Conservation (phyloP, 2,329 filamentous ascomycete species). For the Myriosclerotinia curreyana region DNA sequence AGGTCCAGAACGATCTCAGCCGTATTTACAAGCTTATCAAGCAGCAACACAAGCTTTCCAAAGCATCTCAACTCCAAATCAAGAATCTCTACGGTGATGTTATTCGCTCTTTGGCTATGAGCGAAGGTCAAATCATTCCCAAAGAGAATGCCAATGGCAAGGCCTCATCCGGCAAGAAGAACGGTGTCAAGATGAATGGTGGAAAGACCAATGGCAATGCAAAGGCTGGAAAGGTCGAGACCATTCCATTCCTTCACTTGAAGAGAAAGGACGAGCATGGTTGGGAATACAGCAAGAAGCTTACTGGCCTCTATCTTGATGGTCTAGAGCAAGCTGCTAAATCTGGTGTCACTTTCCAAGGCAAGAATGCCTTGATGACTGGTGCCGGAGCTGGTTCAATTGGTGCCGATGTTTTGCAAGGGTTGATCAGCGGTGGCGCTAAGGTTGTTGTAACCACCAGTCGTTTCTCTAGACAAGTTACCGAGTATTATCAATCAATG, state of each 20-base stretch:
- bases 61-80: slow-evolving; percentile 93
- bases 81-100: slow-evolving; percentile 93
- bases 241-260: slow-evolving; percentile 94
- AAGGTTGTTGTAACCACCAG: slow-evolving; percentile 97
- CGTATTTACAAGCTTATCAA: slow-evolving; percentile 98
- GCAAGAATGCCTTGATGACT: slow-evolving; percentile 97
- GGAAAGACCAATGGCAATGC: slow-evolving; percentile 47
- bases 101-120: slow-evolving; percentile 92
- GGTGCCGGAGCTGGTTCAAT: slow-evolving; percentile 97
- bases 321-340: slow-evolving; percentile 86
- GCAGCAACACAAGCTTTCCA: slow-evolving; percentile 96
- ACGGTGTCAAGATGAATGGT: slow-evolving; percentile 40
- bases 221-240: slow-evolving; percentile 88
- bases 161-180: slow-evolving; percentile 50
- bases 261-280: slow-evolving; percentile 92
- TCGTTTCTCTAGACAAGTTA: slow-evolving; percentile 93
- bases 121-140: slow-evolving; percentile 93
- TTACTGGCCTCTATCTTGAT: slow-evolving; percentile 89
- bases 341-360: slow-evolving; percentile 83
- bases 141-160: slow-evolving; percentile 67
- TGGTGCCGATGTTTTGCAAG: slow-evolving; percentile 92
- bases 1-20: slow-evolving; percentile 93
- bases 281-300: slow-evolving; percentile 99
- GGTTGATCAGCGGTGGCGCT: slow-evolving; percentile 91
- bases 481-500: slow-evolving; percentile 99